Base-by-base conservation (phyloP, 768 basidiomycete species). In the Lactarius sanguifluus region DNA sequence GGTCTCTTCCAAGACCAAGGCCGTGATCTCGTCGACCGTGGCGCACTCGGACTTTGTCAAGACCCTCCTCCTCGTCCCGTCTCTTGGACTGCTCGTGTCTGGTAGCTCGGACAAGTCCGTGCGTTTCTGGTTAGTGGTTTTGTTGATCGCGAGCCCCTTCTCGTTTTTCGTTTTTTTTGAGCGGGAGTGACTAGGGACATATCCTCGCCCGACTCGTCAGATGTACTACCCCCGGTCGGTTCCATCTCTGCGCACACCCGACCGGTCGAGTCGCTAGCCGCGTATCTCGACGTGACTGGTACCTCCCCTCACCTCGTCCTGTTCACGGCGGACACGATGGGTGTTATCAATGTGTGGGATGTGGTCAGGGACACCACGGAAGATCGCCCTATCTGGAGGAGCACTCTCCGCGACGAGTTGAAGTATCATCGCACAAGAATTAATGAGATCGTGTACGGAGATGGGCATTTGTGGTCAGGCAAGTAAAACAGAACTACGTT, bases 21-120 rank as follows among this genome's bases (percentile, higher is more conserved):
- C 78, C n/a, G 66, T 86, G 52, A 76, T 96, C 23, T 89, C 86
- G 2, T 87, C 90, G 1, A 91, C 88, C 1, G 76, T 81, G 34
- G 93, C 89, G 2, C 96, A 99, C 73, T 79, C 82, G 0, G 96
- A 99, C 76, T 99, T 99, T 71, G 84, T 99, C 67, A 99, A 98
- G 78, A 80, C 85, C 50, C 77, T 98, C 28, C 81, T 88, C 54
- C 86, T 92, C 57, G 78, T 96, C 25, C 85, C 91, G 3, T 77
- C 82, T 4, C 79, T 87, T 9, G 76, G 79, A 12, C 76, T 98
- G 6, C 79, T 98, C 40, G 80, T 95, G 18, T 96, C 96, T 1
- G 90, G 91, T 32, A 86, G 94, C 52, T 96, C 96, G 2, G 96
- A 99, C 77, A 94, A 95, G 73, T 83, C 86, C 30, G 79, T 96